Evolutionary conservation across 306 rosid species (phyloP), one percentile per base, ranked within the genome.

Genomic region (Oxytropis ochrocephala): DNA sequence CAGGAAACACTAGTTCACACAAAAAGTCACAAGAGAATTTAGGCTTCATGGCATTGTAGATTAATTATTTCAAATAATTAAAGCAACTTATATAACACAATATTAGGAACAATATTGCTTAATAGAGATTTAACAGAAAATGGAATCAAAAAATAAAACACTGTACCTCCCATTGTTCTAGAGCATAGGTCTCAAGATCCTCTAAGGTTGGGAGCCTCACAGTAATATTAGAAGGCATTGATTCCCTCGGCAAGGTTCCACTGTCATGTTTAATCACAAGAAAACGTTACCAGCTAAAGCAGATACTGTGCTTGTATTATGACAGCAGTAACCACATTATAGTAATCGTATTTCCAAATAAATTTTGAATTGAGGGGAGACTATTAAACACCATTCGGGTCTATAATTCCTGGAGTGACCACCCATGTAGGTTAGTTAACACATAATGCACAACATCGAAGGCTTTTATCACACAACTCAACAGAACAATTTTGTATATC

Each of bases 231-330:
- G 92, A 78, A 78, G 97, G 89, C 96, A 94, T 90, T 29, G 97
- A 86, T 78, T 94, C 93, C 87, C 98, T 83, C 2, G 96, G 96
- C 84, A 94, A 88, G 82, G 87, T 92, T 78, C 89, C 98, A 56
- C 98, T 94, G 88, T 84, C 75, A 64, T 7, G 51, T 69, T 64
- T 69, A 80, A 85, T 66, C 64, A 58, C 65, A 61, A 3, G 61
- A 58, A 78, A 76, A 79, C 61, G 71, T 76, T 72, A 79, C 74
- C 49, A 56, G 64, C 30, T 46, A 72, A 44, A 75, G 51, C 29
- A 75, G 39, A 75, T 64, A 35, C 66, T 74, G 61, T 53, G 64
- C 41, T 46, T 42, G 59, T 16, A 75, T 21, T 56, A 53, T 39
- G 64, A 65, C 57, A 19, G 55, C 50, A 75, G 51, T 48, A 59